These are phyloP conservation scores for Penicillium verhagenii DNA, from an alignment of 495 filamentous ascomycete species.

Conservation along the genomic window DNA sequence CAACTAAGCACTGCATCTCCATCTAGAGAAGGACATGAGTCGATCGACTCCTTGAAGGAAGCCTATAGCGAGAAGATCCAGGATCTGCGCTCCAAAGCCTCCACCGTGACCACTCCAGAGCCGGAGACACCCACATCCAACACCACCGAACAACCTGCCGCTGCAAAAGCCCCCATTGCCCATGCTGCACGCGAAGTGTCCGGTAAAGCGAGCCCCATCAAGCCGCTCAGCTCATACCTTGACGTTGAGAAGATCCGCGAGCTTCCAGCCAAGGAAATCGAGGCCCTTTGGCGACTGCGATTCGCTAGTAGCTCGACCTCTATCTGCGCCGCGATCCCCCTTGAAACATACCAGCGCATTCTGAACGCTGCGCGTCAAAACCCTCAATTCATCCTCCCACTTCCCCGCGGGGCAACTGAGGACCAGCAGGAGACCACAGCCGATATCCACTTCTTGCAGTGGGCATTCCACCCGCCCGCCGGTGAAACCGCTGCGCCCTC, in stretches of 20 bases:
- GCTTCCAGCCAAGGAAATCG: conserved; percentile 79
- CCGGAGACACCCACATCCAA: conserved; percentile 28
- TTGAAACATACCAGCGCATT: conserved; percentile 67
- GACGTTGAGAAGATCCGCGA: conserved; percentile 71
- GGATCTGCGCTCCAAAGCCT: conserved; percentile 58
- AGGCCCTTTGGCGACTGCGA: conserved; percentile 87
- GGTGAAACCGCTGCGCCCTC: conserved; percentile 57
- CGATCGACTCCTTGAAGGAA: conserved; percentile 73
- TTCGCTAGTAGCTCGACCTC: conserved; percentile 67
- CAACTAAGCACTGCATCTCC: not conserved
- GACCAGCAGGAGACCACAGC: conserved; percentile 25
- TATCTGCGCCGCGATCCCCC: conserved; percentile 78
- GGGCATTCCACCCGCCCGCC: conserved; percentile 80
- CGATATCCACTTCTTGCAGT: conserved; percentile 51
- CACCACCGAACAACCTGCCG: conserved; percentile 30
- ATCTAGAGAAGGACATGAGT: conserved; percentile 65
- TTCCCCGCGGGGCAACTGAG: conserved; percentile 61
- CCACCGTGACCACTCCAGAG: conserved; percentile 55
- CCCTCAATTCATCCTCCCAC: conserved; percentile 88
- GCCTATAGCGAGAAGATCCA: conserved; percentile 82
- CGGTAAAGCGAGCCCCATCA: conserved; percentile 56
- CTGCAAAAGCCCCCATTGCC: conserved; percentile 31
- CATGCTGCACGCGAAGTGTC: conserved; percentile 31
- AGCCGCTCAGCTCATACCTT: conserved; percentile 78
- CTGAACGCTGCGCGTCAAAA: conserved; percentile 63